phyloP scores from a whole-genome alignment of 2,329 filamentous ascomycete genomes.

The Bipolaris victoriae region DNA sequence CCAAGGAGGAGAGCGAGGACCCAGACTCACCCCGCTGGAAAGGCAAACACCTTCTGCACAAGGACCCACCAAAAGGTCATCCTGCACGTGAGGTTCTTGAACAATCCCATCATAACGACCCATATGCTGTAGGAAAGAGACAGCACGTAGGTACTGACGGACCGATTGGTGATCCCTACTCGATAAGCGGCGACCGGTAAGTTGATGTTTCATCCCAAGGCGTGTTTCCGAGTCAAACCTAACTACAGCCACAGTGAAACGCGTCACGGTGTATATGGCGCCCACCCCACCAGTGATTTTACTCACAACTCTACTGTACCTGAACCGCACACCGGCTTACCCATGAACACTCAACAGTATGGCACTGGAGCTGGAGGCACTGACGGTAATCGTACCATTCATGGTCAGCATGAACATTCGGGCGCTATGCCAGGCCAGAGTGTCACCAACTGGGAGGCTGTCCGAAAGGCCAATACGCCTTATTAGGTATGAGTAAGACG shows the following conservation, averaged over 20 bases:
- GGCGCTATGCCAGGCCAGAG: conserved; percentile 3
- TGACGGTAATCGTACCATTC: conserved; percentile 42
- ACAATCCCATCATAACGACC: conserved; percentile 20
- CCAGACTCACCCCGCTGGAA: conserved; percentile 30
- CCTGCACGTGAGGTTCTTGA: conserved; percentile 39
- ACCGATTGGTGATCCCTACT: conserved; percentile 33
- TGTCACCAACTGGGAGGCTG: conserved; percentile 29
- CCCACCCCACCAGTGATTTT: conserved; percentile 23
- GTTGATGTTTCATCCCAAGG: conserved; percentile 1
- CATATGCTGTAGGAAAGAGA: conserved; percentile 22
- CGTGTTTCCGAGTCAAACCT: neutral
- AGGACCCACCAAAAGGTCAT: conserved; percentile 50
- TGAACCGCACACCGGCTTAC: conserved; percentile 50
- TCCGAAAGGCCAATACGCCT: conserved; percentile 37
- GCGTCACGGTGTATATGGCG: conserved; percentile 24
- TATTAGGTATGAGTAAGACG: conserved; percentile 24
- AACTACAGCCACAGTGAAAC: conserved; percentile 23
- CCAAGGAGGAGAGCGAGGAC: conserved; percentile 32
- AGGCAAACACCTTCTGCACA: conserved; percentile 49
- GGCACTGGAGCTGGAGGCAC: conserved; percentile 48
- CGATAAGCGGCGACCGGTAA: conserved; percentile 41
- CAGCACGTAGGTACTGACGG: conserved; percentile 42
- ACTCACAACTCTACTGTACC: conserved; percentile 35
- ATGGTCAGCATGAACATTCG: conserved; percentile 30
- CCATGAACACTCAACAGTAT: conserved; percentile 50